A percentile compares a stretch with the other conserved stretches of the same genome.
Conservation (phyloP, 2,329 filamentous ascomycete genomes). For the Trichoderma hamatum region DNA sequence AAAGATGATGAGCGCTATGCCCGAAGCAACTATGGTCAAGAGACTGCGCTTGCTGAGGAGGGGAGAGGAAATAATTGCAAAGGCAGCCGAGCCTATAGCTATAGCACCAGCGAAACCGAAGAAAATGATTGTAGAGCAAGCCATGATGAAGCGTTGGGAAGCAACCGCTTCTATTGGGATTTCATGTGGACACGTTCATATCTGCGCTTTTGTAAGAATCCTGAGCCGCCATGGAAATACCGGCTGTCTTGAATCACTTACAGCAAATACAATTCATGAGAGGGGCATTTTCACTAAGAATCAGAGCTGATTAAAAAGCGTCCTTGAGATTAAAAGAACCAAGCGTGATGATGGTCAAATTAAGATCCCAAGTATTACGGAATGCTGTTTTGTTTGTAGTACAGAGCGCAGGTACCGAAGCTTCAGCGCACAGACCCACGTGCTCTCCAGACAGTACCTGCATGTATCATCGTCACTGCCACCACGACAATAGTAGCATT, state of each 20-base stretch:
- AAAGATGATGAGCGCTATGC: constrained; percentile 36
- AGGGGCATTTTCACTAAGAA: not conserved
- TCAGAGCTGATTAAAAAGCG: not conserved
- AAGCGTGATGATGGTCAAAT: not conserved
- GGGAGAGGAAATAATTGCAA: not conserved
- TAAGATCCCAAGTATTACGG: not conserved
- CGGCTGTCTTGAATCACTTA: not conserved
- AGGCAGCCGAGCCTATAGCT: not conserved
- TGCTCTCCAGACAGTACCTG: not conserved
- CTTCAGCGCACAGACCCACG: not conserved
- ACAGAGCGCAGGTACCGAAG: not conserved
- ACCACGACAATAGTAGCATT: not conserved
- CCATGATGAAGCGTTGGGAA: not conserved
- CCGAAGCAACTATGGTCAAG: constrained; percentile 30
- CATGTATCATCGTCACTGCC: not conserved
- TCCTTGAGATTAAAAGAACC: not conserved
- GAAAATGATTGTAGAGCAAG: not conserved
- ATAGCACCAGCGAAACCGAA: not conserved
- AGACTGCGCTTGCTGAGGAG: constrained; percentile 1
- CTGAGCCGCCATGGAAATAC: not conserved
- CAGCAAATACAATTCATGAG: not conserved
- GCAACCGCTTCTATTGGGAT: not conserved
- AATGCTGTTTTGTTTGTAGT: not conserved
- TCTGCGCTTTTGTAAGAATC: not conserved
- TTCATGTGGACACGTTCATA: constrained; percentile 4